Evolutionary conservation across 176 grass and related monocot genomes (phyloP), one percentile per base, ranked within the genome.

Genomic region (Triticum urartu): DNA sequence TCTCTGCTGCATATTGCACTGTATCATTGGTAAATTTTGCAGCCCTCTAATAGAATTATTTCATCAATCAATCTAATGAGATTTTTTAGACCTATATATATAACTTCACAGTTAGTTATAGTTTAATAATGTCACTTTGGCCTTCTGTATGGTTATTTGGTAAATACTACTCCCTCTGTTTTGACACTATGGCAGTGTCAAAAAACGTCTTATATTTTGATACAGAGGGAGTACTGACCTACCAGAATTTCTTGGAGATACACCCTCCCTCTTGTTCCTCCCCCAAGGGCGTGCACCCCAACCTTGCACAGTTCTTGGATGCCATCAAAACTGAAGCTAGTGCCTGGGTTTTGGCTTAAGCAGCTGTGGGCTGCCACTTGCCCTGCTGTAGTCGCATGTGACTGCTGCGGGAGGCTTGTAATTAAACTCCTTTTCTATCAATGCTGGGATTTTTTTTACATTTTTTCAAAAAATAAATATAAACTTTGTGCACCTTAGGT

Each of bases 401-500:
- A 58, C 18, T 58, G 54, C 18, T 21, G 54, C 17, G 54, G 17
- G 54, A 48, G 42, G 12, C 42, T 48, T 75, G 22, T 48, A 75
- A 74, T 48, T 75, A 28, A 75, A 48, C 13, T 22, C 12, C 13
- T 28, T 73, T 75, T 75, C 22, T 75, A 28, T 40, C 40, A 75
- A 28, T 17, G 24, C 32, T 48, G 12, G 4, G 45, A 14, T 14
- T 48, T 48, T 48, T 14, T 15, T 39, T 45, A 3, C 11, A 47
- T 74, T 74, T 74, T 25, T 13, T 25, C 12, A 42, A 42, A 66
- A 74, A 47, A 74, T 25, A 42, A 42, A 26, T 48, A 58, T 75
- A 42, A 84, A 75, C 6, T 81, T 64, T 47, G 10, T 75, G 82
- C 70, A 47, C 24, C 50, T 72, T 76, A 50, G 69, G 11, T 62